Percentiles rank a stretch among this genome's conserved stretches.
Evolutionary conservation across 2,329 filamentous ascomycete species (phyloP).

Genomic region (Penicillium paneum): DNA sequence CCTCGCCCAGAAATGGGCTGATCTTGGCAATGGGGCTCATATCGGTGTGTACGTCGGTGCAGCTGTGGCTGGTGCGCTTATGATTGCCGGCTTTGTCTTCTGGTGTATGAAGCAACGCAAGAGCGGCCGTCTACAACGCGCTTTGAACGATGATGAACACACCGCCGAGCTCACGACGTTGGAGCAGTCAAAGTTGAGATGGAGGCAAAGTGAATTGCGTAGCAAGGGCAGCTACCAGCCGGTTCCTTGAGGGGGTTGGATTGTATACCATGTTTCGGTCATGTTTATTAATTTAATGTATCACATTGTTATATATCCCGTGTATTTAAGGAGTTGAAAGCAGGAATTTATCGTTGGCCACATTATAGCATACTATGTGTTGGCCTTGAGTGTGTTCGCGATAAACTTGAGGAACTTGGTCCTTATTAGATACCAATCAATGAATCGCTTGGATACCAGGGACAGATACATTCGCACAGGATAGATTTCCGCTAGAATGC

Average conservation of each 20-base stretch:
- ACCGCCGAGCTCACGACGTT: constrained; percentile 8
- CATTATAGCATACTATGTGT: too few relatives aligned
- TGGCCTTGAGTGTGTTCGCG: accelerated
- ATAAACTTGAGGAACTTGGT: too few relatives aligned
- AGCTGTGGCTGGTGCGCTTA: constrained; percentile 3
- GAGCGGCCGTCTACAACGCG: constrained; percentile 13
- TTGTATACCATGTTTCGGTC: background rate
- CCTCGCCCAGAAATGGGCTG: constrained; percentile 14
- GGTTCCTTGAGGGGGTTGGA: background rate
- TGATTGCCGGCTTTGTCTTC: constrained; percentile 4
- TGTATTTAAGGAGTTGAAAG: background rate
- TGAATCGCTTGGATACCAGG: too few relatives aligned
- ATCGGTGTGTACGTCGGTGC: constrained; percentile 13
- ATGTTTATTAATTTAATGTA: background rate
- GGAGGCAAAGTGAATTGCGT: constrained; percentile 14
- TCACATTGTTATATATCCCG: background rate
- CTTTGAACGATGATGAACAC: constrained; percentile 7
- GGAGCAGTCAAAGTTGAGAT: constrained; percentile 9
- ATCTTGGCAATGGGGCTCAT: constrained; percentile 9
- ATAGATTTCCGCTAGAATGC: background rate
- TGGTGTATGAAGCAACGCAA: constrained; percentile 14
- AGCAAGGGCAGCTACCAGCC: constrained; percentile 11
- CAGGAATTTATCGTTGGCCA: too few relatives aligned
- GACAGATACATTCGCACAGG: too few relatives aligned
- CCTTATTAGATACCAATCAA: too few relatives aligned